phyloP scores from a whole-genome alignment of 2,329 filamentous ascomycete species.

The Sarocladium kiliense region DNA sequence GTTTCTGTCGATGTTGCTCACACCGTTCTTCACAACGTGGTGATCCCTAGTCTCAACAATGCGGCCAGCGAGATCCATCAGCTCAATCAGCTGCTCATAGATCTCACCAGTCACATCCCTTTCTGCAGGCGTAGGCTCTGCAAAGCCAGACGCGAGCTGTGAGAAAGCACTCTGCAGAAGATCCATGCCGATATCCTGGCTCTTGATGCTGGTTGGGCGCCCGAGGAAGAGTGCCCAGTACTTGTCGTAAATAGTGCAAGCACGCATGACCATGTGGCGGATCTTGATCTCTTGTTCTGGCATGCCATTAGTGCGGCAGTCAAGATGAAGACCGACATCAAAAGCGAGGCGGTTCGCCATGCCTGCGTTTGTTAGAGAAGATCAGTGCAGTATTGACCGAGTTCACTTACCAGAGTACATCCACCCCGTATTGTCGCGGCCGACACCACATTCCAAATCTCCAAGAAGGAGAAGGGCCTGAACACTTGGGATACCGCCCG shows the following conservation, averaged over 20 bases:
- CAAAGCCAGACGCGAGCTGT: slow-evolving; percentile 30
- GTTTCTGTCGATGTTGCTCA: slow-evolving; percentile 21
- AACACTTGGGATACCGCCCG: slow-evolving; percentile 46
- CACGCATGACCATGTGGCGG: slow-evolving; percentile 45
- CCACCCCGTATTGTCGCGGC: slow-evolving; percentile 49
- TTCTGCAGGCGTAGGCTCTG: slow-evolving; percentile 11
- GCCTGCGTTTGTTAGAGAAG: slow-evolving; percentile 17
- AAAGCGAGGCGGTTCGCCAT: slow-evolving; percentile 41
- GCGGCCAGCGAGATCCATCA: slow-evolving; percentile 51
- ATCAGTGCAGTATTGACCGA: neutral
- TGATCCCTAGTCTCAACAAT: slow-evolving; percentile 40
- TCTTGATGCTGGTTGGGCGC: slow-evolving; percentile 48
- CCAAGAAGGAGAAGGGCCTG: slow-evolving; percentile 46
- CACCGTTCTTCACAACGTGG: slow-evolving; percentile 27
- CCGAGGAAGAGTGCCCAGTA: slow-evolving; percentile 52
- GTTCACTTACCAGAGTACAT: slow-evolving; percentile 42
- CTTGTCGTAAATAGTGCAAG: slow-evolving; percentile 48
- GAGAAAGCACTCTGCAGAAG: slow-evolving; percentile 40
- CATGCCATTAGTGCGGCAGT: slow-evolving; percentile 35
- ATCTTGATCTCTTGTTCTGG: slow-evolving; percentile 41
- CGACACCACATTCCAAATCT: slow-evolving; percentile 48
- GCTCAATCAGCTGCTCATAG: slow-evolving; percentile 46
- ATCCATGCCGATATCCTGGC: slow-evolving; percentile 43
- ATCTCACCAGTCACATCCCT: slow-evolving; percentile 28
- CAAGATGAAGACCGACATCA: slow-evolving; percentile 44